phyloP scores from a whole-genome alignment of 2,329 filamentous ascomycete genomes.

The Leptographium galeiforme region DNA sequence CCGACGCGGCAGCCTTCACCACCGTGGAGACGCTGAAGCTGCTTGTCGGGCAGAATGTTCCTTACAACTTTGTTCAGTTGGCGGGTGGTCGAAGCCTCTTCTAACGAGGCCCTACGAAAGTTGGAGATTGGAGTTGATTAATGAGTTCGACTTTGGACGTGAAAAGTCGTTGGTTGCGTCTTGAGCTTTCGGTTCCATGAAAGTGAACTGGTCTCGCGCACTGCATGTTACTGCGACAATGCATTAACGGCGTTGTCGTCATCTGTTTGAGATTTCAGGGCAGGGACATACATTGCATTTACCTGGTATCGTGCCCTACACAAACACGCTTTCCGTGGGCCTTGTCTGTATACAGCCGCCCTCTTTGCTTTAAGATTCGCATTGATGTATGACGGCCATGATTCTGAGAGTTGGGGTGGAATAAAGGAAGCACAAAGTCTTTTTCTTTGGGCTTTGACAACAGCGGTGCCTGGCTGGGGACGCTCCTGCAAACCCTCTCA shows the following conservation, averaged over 20 bases:
- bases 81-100: constrained; percentile 42
- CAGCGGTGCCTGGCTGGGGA: no score
- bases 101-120: constrained; percentile 16
- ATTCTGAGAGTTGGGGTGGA: no score
- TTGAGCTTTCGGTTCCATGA: not conserved
- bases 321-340: not conserved
- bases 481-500: no score
- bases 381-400: no score
- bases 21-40: constrained; percentile 69
- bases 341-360: not conserved
- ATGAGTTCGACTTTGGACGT: not conserved
- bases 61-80: constrained; percentile 73
- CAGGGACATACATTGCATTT: not conserved
- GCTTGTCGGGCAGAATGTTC: constrained; percentile 74
- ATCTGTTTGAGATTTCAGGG: not conserved
- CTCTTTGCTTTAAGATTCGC: no score
- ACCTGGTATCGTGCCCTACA: not conserved
- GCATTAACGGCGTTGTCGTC: not conserved
- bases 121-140: not conserved
- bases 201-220: not conserved
- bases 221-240: not conserved
- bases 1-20: constrained; percentile 71
- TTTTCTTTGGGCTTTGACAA: no score
- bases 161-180: not conserved
- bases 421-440: no score